Base-by-base conservation (phyloP, 139 green algal genomes). In the Chlamydomonas schloesseri region DNA sequence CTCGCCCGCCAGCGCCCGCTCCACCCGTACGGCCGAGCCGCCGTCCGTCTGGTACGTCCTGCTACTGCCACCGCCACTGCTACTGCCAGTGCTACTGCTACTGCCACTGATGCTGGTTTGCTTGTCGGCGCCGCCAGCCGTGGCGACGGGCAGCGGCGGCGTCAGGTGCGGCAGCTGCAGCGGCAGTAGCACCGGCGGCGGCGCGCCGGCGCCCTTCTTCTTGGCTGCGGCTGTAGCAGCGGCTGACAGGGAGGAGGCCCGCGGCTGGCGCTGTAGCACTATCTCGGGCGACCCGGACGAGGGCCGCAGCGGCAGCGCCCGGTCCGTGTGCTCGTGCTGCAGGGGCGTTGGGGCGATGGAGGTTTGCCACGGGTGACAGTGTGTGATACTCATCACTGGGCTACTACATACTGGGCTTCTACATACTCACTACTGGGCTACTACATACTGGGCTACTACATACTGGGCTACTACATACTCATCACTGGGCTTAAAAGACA, bases 151-250 rank as follows among this genome's bases (percentile, higher is more conserved):
- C 55, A 23, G 55, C 10, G 55, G 55, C 55, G 55, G 20, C 21
- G 36, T 64, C 15, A 83, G 77, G 62, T 65, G 62, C 28, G 77
- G 60, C 37, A 83, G 29, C 15, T 42, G 9, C 29, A 83, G 58
- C 28, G 77, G 42, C 24, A 73, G 26, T 5, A 83, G 62, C 62
- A 55, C 23, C 80, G 31, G 47, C 80, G 23, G 67, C 33, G 74
- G 33, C n/a, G 46, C 53, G 53, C 15, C 74, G 53, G 31, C 74
- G 14, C 28, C 53, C 34, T 42, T 33, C 13, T 53, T n/a, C 34
- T 53, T 17, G 14, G 74, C 14, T 0, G 29, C 47, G 26, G 73
- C 33, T 28, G 31, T 74, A 28, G 21, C 31, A 23, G 69, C 69
- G 69, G 31, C 31, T 2, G 69, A 14, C 24, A 23, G 13, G 26